Percentiles rank a stretch among this genome's conserved stretches.
phyloP scores from a whole-genome alignment of 805 yeast genomes.

The Millerozyma acaciae region DNA sequence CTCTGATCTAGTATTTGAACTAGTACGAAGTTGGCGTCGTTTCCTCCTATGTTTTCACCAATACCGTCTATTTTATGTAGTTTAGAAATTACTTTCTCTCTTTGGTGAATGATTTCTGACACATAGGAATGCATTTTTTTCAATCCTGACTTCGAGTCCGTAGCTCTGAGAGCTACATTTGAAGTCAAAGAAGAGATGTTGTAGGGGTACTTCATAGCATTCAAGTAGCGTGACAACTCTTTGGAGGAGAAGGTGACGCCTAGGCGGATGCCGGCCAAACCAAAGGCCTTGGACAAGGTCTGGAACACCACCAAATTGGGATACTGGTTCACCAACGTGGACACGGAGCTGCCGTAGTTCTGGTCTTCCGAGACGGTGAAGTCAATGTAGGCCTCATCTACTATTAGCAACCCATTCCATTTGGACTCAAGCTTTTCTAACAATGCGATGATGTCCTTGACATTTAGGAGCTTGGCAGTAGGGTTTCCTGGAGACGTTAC shows the following conservation, averaged over 20 bases:
- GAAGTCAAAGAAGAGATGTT: constrained; percentile 83
- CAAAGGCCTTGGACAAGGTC: constrained; percentile 92
- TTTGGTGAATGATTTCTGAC: constrained; percentile 48
- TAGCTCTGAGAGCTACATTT: constrained; percentile 69
- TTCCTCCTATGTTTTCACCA: constrained; percentile 75
- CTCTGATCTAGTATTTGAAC: constrained; percentile 60
- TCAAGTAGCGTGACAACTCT: constrained; percentile 62
- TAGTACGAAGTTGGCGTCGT: constrained; percentile 82
- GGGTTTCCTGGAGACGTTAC: constrained; percentile 98
- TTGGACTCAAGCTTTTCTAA: constrained; percentile 38
- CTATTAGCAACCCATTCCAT: constrained; percentile 77
- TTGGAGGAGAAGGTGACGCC: constrained; percentile 72
- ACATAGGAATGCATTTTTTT: constrained; percentile 55
- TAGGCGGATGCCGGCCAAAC: constrained; percentile 89
- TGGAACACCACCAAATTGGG: constrained; percentile 86
- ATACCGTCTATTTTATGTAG: constrained; percentile 58
- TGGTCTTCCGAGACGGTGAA: constrained; percentile 39
- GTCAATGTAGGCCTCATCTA: constrained; percentile 95
- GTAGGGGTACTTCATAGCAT: constrained; percentile 94
- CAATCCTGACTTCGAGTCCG: constrained; percentile 50
- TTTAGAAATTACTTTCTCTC: constrained; percentile 48
- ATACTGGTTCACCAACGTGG: constrained; percentile 75
- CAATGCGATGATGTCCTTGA: constrained; percentile 28
- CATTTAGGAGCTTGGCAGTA: constrained; percentile 64
- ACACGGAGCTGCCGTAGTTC: constrained; percentile 41